Base-by-base conservation (phyloP, 2,329 filamentous ascomycete genomes). In the Colletotrichum theobromicola region DNA sequence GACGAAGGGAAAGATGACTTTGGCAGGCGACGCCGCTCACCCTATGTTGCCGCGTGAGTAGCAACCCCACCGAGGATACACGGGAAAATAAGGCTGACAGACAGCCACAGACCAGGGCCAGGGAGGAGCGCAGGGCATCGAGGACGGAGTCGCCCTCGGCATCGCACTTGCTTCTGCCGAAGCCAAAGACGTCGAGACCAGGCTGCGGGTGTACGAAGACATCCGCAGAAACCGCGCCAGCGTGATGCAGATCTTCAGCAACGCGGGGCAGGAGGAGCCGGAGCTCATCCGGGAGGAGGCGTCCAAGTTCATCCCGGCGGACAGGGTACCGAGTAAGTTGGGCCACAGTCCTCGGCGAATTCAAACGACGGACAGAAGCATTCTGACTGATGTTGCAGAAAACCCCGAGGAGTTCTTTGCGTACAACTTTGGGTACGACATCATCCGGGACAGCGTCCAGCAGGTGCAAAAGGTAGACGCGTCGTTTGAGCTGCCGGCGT, bases 21-120 rank as follows among this genome's bases (percentile, higher is more conserved):
- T 85, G 7, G 79, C 80, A 7, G 84, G 84, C 6, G 84, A 85
- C 50, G 82, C 84, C 1, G 83, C 84, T 1, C 83, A 85, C 71
- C 83, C 82, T 1, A 84, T 84, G 81, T 79, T 84, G 13, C 83
- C 83, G 4, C 82, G 83, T 84, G 65, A 55, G 80, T 79, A 15
- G 16, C 12, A 2, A 10, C 12, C 15, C 4, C 16, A 4, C 16
- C 2, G 15, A 28, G 18, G 12, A 34, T 53, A 2, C 4, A n/a
- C 3, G 12, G 26, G 10, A 9, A 7, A n/a, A 5, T 13, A 13
- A 57, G 4, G 24, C 75, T 76, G 35, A 78, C 46, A 21, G 1
- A 16, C n/a, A 24, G 1, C 30, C 30, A 10, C 62, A 83, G 84
- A 85, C 71, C 85, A 85, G 68, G 84, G 81, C 28, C 85, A 84